A percentile compares a stretch with the other conserved stretches of the same genome.
Evolutionary conservation across 1,139 yeast genomes (phyloP).

Genomic region (Suhomyces taliae): DNA sequence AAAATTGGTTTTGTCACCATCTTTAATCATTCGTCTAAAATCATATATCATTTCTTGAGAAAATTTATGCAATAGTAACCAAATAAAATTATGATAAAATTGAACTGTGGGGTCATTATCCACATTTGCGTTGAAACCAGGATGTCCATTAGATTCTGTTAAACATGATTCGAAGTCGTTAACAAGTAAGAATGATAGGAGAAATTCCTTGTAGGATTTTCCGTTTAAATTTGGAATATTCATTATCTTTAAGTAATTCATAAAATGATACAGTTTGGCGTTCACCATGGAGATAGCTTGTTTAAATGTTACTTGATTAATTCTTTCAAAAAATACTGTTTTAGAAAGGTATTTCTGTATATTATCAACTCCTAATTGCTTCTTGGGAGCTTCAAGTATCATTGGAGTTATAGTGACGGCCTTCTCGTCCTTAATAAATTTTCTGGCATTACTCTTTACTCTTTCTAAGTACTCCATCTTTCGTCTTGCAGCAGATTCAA

Average conservation of each 20-base stretch:
- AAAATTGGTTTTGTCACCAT: constrained; percentile 1
- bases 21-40: neutral
- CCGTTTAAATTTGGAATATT: neutral
- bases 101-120: constrained; percentile 5
- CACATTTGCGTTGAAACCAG: constrained; percentile 30
- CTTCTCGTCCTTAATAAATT: neutral
- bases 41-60: constrained; percentile 17
- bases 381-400: neutral
- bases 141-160: constrained; percentile 21
- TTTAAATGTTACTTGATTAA: constrained; percentile 1
- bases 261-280: constrained; percentile 1
- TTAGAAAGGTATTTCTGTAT: neutral
- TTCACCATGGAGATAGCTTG: constrained; percentile 1
- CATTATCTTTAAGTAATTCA: neutral
- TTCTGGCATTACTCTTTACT: constrained; percentile 4
- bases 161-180: constrained; percentile 20
- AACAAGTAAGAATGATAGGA: constrained; percentile 27
- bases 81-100: constrained; percentile 19
- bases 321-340: constrained; percentile 1
- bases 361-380: neutral
- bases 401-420: neutral
- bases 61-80: constrained; percentile 23
- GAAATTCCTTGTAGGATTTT: constrained; percentile 15
- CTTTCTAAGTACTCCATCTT: constrained; percentile 3
- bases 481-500: constrained; percentile 3